Evolutionary conservation across 2,329 filamentous ascomycete species (phyloP).

Genomic region (Mariannaea elegans): DNA sequence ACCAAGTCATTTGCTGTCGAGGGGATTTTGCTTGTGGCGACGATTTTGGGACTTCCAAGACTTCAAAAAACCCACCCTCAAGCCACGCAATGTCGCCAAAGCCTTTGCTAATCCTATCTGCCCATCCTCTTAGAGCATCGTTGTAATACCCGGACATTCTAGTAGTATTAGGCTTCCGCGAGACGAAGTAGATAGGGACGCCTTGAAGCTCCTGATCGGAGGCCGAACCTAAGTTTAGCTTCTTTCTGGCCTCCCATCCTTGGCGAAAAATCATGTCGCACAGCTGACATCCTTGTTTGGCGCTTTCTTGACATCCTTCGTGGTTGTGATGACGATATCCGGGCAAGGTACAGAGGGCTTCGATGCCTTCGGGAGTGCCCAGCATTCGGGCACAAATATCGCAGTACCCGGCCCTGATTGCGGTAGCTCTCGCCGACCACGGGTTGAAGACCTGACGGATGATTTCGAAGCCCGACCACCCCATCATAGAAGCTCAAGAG

Average conservation of each 20-base stretch:
- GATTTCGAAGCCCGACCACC: no score
- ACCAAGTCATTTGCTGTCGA: neutral
- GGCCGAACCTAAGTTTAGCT: neutral
- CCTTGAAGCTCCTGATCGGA: neutral
- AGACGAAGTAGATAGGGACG: neutral
- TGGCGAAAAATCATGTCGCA: slow-evolving; percentile 6
- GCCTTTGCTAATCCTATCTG: neutral
- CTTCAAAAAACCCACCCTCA: neutral
- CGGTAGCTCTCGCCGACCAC: neutral
- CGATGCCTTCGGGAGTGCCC: neutral
- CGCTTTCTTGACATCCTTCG: neutral
- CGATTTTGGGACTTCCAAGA: neutral
- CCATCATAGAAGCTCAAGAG: no score
- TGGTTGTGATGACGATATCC: slow-evolving; percentile 6
- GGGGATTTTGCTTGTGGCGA: neutral
- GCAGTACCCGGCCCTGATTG: slow-evolving; percentile 1
- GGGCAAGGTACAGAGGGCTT: neutral
- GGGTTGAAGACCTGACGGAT: neutral
- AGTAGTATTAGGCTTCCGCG: neutral
- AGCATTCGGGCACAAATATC: slow-evolving; percentile 5
- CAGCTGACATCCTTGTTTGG: neutral
- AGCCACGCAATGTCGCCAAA: slow-evolving; percentile 4
- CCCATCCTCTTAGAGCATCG: neutral
- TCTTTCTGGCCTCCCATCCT: slow-evolving; percentile 1
- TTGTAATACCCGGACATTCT: no score